Evolutionary conservation across 1,139 yeast species (phyloP).

Genomic region (Meyerozyma carpophila): DNA sequence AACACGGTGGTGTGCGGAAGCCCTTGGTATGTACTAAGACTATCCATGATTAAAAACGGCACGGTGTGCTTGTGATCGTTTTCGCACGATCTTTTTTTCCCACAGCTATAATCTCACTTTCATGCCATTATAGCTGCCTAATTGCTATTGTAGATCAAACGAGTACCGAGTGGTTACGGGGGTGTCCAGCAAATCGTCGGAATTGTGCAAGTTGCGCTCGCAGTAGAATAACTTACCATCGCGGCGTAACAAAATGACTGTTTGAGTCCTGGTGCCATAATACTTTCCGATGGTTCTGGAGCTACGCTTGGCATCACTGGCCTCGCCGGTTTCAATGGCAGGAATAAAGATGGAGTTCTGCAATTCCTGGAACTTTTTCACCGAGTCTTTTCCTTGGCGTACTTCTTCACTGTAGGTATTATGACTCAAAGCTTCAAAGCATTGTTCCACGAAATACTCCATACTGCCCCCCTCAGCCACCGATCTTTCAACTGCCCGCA

Average conservation of each 20-base stretch:
- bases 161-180: background rate
- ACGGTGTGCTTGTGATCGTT: background rate
- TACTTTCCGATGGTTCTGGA: slow-evolving; percentile 34
- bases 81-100: background rate
- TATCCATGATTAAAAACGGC: background rate
- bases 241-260: slow-evolving; percentile 59
- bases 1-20: slow-evolving; percentile 26
- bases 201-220: slow-evolving; percentile 30
- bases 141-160: slow-evolving; percentile 2
- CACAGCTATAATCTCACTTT: background rate
- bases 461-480: slow-evolving; percentile 20
- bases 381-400: slow-evolving; percentile 21
- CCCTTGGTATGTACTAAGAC: slow-evolving; percentile 10
- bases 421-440: slow-evolving; percentile 51
- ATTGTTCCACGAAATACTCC: slow-evolving; percentile 40
- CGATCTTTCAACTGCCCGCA: slow-evolving; percentile 29
- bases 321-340: slow-evolving; percentile 33
- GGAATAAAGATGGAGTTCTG: slow-evolving; percentile 69
- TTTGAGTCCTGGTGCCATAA: slow-evolving; percentile 91
- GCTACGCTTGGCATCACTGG: slow-evolving; percentile 4
- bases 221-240: slow-evolving; percentile 37
- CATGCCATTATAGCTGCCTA: background rate
- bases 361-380: slow-evolving; percentile 36
- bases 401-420: slow-evolving; percentile 32
- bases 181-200: slow-evolving; percentile 16